Conservation (phyloP, 768 basidiomycete species). For the Psilocybe azurescens region DNA sequence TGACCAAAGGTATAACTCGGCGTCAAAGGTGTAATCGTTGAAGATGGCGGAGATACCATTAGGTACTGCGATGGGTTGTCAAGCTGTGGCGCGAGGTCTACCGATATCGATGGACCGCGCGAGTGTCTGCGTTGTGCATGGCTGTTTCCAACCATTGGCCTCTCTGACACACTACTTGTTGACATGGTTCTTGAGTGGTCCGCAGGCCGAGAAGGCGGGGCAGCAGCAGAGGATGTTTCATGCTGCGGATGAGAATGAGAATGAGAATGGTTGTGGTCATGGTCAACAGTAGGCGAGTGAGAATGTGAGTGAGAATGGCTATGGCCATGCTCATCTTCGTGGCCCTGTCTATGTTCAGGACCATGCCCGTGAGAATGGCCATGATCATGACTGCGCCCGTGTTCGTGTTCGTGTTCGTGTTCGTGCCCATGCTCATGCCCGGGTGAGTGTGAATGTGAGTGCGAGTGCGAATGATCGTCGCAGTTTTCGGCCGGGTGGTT, state of each 20-base stretch:
- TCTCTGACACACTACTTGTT: constrained; percentile 21
- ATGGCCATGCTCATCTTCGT: constrained; percentile 17
- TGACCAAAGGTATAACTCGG: constrained; percentile 64
- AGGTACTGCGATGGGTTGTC: constrained; percentile 4
- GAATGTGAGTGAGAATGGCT: constrained; percentile 21
- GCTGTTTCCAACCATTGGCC: constrained; percentile 16
- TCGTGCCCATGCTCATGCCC: constrained; percentile 20
- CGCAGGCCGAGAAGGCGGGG: constrained; percentile 47
- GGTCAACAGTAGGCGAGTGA: constrained; percentile 24
- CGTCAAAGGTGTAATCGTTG: constrained; percentile 58
- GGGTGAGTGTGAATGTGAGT: constrained; percentile 34
- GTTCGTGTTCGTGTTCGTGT: constrained; percentile 21
- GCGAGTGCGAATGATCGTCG: constrained; percentile 28
- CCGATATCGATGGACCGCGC: constrained; percentile 27
- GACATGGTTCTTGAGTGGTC: constrained; percentile 21
- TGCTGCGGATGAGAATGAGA: constrained; percentile 69
- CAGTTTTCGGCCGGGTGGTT: constrained; percentile 9
- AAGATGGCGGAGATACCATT: constrained; percentile 7
- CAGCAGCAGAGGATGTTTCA: constrained; percentile 4
- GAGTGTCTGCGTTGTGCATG: constrained; percentile 22
- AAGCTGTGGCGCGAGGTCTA: constrained; percentile 15
- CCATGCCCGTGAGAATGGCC: constrained; percentile 20
- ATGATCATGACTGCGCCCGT: constrained; percentile 12
- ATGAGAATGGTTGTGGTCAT: constrained; percentile 47
- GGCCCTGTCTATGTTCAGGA: constrained; percentile 23